Evolutionary conservation across 352 stramenopile genomes (phyloP), one percentile per base, ranked within the genome.

Genomic region (Pseudoperonospora humuli): DNA sequence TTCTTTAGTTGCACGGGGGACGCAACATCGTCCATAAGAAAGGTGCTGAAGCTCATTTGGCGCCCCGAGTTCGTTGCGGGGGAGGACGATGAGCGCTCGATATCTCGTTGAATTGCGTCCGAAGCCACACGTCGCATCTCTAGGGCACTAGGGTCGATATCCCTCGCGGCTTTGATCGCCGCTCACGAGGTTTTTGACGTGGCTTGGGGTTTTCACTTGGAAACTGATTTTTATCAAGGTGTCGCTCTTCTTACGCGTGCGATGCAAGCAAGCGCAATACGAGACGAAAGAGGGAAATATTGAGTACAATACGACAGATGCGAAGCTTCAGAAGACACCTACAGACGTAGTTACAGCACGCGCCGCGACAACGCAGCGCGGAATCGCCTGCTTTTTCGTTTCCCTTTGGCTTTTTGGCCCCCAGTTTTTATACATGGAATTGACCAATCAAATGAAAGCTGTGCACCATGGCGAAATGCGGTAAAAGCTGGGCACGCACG

Each of bases 1-100:
- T 43, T 39, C 23, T 62, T 45, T 4, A 62, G 41, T 18, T 56
- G 53, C 39, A 61, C 35, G 19, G 55, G 61, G 11, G 65, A 55
- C 17, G 61, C 53, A n/a, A 66, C 40, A 15, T 73, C 64, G 47
- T 81, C 70, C 58, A 81, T 69, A 25, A 81, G 61, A 45, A 81
- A 81, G 14, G 70, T 73, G 28, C 67, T 76, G 49, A 81, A 81
- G 50, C 64, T 71, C 24, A 70, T 20, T 21, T 46, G 46, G 20
- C 49, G 37, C 6, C 28, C 43, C 4, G 43, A 48, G 29, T 53
- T 40, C 7, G 40, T 52, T 8, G 41, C 35, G 11, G 49, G 14
- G 4, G 39, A 37, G 9, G 38, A 45, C 7, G 39, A 41, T 15
- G 50, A 39, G 28, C 31, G 44, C 26, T 65, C 38, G 42, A 55